Conservation (phyloP, 1,139 yeast genomes). For the Magnusiomyces suaveolens region DNA sequence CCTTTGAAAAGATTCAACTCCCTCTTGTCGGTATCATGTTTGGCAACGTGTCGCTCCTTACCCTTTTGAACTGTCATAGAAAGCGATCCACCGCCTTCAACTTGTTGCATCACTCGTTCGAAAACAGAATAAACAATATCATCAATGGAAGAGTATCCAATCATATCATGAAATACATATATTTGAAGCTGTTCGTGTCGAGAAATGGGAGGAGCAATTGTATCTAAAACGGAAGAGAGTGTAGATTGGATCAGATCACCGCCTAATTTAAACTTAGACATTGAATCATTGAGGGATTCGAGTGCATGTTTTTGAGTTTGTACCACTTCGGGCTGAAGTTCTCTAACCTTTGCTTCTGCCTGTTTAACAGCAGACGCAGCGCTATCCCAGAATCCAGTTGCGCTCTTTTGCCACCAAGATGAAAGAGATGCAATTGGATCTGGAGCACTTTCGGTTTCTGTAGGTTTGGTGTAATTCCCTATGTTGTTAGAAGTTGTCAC, state of each 20-base stretch:
- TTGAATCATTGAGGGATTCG: conserved; percentile 21
- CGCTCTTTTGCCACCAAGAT: conserved; percentile 51
- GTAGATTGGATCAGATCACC: conserved; percentile 35
- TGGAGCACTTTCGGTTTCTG: conserved; percentile 28
- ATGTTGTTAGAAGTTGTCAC: too few species aligned
- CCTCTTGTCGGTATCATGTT: conserved; percentile 30
- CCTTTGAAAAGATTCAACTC: conserved; percentile 69
- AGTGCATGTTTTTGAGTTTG: conserved; percentile 22
- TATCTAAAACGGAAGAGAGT: conserved; percentile 40
- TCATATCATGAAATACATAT: conserved; percentile 76
- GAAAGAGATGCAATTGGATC: conserved; percentile 66
- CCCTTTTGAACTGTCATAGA: conserved; percentile 43
- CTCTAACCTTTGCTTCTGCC: conserved; percentile 36
- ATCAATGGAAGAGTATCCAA: conserved; percentile 59
- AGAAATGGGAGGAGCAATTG: conserved; percentile 46
- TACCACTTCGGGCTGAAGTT: conserved; percentile 28
- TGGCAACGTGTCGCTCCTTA: conserved; percentile 33
- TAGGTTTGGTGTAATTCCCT: conserved; percentile 15
- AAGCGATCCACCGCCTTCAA: conserved; percentile 67
- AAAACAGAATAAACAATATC: conserved; percentile 58
- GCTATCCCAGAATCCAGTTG: conserved; percentile 38
- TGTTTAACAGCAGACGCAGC: conserved; percentile 67
- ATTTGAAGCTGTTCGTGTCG: conserved; percentile 69
- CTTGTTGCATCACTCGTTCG: conserved; percentile 78
- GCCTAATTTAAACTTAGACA: conserved; percentile 16